These are phyloP conservation scores for Priceomyces melissophilus DNA, from an alignment of 805 yeast species.

Conservation along the genomic window DNA sequence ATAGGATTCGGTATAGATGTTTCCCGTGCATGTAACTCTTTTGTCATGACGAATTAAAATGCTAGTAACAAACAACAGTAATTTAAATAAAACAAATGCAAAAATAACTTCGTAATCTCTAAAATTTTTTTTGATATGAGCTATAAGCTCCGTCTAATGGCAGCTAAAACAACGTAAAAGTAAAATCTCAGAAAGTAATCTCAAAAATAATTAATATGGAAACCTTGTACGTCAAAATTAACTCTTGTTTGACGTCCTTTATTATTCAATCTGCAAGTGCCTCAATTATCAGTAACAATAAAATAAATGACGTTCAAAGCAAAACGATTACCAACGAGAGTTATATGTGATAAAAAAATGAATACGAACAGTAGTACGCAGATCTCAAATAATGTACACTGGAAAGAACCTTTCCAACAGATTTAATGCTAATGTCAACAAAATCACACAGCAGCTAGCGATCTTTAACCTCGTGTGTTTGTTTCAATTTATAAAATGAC, in stretches of 20 bases:
- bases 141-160: neutral
- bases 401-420: conserved; percentile 1
- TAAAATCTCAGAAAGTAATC: neutral
- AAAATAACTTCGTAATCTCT: neutral
- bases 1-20: conserved; percentile 15
- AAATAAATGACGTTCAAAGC: no score
- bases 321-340: no score
- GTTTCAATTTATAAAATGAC: neutral
- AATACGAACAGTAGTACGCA: conserved; percentile 3
- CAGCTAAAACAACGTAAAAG: neutral
- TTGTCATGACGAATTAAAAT: conserved; percentile 9
- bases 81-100: neutral
- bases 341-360: neutral
- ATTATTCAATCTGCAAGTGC: no score
- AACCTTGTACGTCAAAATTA: no score
- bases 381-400: conserved; percentile 7
- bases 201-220: neutral
- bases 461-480: no score
- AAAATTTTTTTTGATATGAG: neutral
- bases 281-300: no score
- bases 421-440: conserved; percentile 1
- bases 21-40: conserved; percentile 19
- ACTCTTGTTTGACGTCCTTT: no score
- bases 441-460: neutral
- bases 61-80: neutral